Evolutionary conservation across 1,284 basidiomycete species (phyloP).

Genomic region (Ustilago shanxiensis): DNA sequence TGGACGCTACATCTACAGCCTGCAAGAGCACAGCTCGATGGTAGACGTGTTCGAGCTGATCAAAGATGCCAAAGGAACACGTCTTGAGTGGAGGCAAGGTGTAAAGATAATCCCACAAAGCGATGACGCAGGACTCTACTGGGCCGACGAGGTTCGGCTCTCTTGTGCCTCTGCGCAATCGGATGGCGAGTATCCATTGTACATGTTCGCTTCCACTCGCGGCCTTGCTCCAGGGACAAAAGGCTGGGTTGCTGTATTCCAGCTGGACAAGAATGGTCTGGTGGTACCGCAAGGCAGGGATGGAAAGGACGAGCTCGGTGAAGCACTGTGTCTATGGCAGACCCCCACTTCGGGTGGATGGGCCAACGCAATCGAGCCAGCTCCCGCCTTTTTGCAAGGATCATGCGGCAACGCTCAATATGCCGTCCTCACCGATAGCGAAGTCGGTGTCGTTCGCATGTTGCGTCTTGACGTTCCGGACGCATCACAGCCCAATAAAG

Average conservation of each 20-base stretch:
- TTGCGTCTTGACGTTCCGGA: conserved; percentile 56
- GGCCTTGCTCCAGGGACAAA: conserved; percentile 66
- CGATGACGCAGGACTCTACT: conserved; percentile 51
- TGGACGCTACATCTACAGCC: conserved; percentile 70
- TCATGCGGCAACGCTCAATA: conserved; percentile 49
- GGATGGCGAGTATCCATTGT: conserved; percentile 27
- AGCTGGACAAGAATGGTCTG: conserved; percentile 60
- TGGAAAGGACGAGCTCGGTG: conserved; percentile 17
- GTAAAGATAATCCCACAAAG: conserved; percentile 67
- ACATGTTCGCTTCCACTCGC: conserved; percentile 71
- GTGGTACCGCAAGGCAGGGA: conserved; percentile 30
- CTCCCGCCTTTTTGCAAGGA: conserved; percentile 54
- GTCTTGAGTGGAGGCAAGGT: conserved; percentile 60
- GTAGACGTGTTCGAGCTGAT: conserved; percentile 63
- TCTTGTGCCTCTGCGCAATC: conserved; percentile 49
- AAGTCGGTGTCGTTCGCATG: conserved; percentile 69
- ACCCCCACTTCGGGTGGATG: conserved; percentile 71
- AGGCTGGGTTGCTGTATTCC: conserved; percentile 70
- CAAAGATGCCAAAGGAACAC: conserved; percentile 23
- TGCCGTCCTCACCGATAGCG: conserved; percentile 70
- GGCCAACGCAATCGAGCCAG: conserved; percentile 71
- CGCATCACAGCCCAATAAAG: background rate
- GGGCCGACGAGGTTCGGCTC: conserved; percentile 71
- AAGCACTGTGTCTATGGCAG: conserved; percentile 60
- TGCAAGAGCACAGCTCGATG: conserved; percentile 69